Evolutionary conservation across 1,284 basidiomycete species (phyloP).

Genomic region (Ganoderma boninense): DNA sequence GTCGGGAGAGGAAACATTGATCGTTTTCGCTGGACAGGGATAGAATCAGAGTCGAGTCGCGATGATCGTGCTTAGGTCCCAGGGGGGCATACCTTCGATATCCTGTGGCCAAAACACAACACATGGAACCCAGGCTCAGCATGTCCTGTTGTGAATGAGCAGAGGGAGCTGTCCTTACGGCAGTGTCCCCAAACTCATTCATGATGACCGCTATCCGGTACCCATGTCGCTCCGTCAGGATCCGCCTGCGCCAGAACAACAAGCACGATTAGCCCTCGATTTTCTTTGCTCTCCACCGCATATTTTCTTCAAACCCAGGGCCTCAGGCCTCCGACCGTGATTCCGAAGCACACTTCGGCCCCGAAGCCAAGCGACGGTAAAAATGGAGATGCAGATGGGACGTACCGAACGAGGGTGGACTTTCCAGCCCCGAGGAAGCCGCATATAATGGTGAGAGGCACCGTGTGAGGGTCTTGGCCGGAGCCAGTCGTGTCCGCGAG

Average conservation of each 20-base stretch:
- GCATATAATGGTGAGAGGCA: slow-evolving; percentile 90
- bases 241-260: slow-evolving; percentile 63
- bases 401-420: slow-evolving; percentile 83
- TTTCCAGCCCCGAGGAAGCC: slow-evolving; percentile 94
- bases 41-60: slow-evolving; percentile 5
- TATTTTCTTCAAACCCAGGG: neutral
- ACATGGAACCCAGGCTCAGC: slow-evolving; percentile 14
- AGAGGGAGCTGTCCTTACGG: slow-evolving; percentile 52
- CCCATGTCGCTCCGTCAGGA: slow-evolving; percentile 90
- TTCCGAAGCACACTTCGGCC: neutral
- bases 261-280: neutral
- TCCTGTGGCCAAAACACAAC: slow-evolving; percentile 23
- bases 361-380: neutral
- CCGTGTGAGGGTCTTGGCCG: slow-evolving; percentile 43
- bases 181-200: slow-evolving; percentile 93
- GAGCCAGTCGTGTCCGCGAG: slow-evolving; percentile 2
- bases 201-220: slow-evolving; percentile 96
- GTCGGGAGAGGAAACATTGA: slow-evolving; percentile 77
- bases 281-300: neutral
- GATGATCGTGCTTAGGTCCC: neutral
- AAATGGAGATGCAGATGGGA: slow-evolving; percentile 15
- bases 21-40: slow-evolving; percentile 65
- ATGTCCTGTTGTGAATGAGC: neutral
- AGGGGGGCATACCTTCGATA: slow-evolving; percentile 39
- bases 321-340: neutral